Conservation (phyloP, 352 stramenopile species). For the Pythium plurisporium region DNA sequence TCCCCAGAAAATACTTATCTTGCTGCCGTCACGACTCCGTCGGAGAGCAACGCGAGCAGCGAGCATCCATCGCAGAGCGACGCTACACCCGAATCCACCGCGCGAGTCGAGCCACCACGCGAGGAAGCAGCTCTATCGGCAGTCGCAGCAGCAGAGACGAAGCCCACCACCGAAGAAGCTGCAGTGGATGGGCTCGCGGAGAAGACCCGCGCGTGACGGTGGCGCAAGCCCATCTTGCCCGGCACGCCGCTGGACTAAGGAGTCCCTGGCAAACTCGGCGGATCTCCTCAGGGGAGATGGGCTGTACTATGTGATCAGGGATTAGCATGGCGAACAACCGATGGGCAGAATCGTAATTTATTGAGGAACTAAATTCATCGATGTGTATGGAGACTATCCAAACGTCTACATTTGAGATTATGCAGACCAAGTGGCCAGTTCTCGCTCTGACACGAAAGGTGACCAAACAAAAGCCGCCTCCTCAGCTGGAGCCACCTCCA, state of each 20-base stretch:
- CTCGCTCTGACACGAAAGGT: neutral
- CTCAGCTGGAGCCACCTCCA: neutral
- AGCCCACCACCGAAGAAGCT: neutral
- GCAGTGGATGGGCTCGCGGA: neutral
- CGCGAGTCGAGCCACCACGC: neutral
- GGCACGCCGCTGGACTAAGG: neutral
- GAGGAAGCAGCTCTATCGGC: neutral
- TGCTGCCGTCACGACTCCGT: too few relatives aligned
- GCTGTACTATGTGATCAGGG: neutral
- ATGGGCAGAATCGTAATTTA: slow-evolving; percentile 3
- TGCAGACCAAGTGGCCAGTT: slow-evolving; percentile 7
- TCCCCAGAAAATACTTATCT: too few relatives aligned
- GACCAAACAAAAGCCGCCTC: too few relatives aligned
- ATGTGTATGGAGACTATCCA: too few relatives aligned
- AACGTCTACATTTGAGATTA: too few relatives aligned
- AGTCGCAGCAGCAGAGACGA: neutral
- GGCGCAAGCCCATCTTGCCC: neutral
- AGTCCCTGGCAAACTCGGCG: neutral
- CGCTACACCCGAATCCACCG: neutral
- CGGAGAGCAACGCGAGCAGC: too few relatives aligned
- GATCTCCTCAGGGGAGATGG: neutral
- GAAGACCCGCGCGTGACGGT: slow-evolving; percentile 1
- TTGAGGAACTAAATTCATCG: too few relatives aligned
- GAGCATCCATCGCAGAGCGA: neutral
- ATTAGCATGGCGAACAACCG: neutral